A percentile compares a stretch with the other conserved stretches of the same genome.
phyloP scores from a whole-genome alignment of 371 early-diverging fungal species.

The Mycotypha africana region DNA sequence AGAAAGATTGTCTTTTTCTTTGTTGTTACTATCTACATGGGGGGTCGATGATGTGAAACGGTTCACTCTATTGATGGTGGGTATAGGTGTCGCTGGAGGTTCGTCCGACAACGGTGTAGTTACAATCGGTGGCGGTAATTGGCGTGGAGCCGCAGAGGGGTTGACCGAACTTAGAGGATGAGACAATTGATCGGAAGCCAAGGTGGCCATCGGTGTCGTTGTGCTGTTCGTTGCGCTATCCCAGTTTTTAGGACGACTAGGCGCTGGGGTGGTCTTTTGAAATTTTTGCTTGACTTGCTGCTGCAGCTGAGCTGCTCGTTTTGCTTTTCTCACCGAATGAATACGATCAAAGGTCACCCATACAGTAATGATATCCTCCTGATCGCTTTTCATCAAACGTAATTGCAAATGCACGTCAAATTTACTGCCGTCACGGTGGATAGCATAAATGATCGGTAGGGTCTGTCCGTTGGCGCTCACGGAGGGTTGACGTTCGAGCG shows the following conservation, averaged over 20 bases:
- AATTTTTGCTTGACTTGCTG: background rate
- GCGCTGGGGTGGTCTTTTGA: background rate
- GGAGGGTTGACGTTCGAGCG: slow-evolving; percentile 10
- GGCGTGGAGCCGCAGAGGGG: background rate
- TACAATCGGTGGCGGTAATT: too few relatives aligned
- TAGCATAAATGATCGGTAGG: slow-evolving; percentile 50
- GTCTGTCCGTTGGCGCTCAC: slow-evolving; percentile 9
- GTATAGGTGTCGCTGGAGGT: too few relatives aligned
- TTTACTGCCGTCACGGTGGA: slow-evolving; percentile 61
- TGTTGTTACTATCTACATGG: too few relatives aligned
- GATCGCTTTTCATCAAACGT: slow-evolving; percentile 48
- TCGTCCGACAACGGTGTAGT: too few relatives aligned
- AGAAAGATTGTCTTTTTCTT: too few relatives aligned
- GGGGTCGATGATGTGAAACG: too few relatives aligned
- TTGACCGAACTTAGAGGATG: too few relatives aligned
- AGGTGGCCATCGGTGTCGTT: background rate
- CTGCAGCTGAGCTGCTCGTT: background rate
- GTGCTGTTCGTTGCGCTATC: background rate
- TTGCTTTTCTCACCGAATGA: slow-evolving; percentile 14
- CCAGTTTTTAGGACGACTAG: background rate
- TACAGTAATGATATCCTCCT: slow-evolving; percentile 52
- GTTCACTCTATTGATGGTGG: too few relatives aligned
- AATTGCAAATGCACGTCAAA: slow-evolving; percentile 61
- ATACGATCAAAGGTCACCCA: slow-evolving; percentile 71
- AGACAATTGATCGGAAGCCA: too few relatives aligned